A percentile compares a stretch with the other conserved stretches of the same genome.
These are phyloP conservation scores for Spizellomyces sp. DNA, from an alignment of 192 early-diverging fungal genomes.

Conservation along the genomic window DNA sequence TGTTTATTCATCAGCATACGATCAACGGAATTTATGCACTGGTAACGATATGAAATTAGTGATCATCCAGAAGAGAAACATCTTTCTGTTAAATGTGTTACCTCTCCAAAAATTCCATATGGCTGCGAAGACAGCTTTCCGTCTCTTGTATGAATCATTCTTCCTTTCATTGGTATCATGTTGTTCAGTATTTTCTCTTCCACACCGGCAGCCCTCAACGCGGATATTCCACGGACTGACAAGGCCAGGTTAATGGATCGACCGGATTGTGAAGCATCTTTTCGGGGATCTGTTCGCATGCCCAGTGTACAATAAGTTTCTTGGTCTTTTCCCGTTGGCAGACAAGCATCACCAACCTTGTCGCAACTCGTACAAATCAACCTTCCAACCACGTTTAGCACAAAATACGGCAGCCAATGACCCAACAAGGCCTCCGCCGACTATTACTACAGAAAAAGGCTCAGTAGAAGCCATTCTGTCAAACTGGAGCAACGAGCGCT, in stretches of 20 bases:
- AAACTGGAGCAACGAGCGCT: too few relatives aligned
- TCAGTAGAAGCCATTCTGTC: not conserved
- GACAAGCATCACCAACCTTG: constrained; percentile 52
- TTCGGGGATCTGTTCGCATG: constrained; percentile 40
- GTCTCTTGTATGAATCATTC: constrained; percentile 84
- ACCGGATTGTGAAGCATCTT: constrained; percentile 37
- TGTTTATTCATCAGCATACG: constrained; percentile 79
- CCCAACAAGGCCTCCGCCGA: constrained; percentile 96
- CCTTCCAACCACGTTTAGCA: constrained; percentile 88
- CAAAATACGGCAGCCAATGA: constrained; percentile 85
- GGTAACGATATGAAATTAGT: not conserved
- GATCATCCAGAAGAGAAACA: not conserved
- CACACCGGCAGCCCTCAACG: constrained; percentile 71
- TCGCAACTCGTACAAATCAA: constrained; percentile 84
- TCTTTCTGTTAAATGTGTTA: constrained; percentile 15
- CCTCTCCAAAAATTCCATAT: constrained; percentile 88
- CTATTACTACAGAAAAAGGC: constrained; percentile 65
- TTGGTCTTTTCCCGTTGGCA: not conserved
- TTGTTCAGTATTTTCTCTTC: constrained; percentile 66
- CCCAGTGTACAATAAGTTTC: not conserved
- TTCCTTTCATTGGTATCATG: constrained; percentile 87
- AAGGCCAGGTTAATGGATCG: constrained; percentile 95
- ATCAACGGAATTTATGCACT: constrained; percentile 95
- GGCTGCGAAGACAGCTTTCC: constrained; percentile 75
- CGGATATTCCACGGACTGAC: constrained; percentile 82